phyloP scores from a whole-genome alignment of 257 asterid species.

The Nyctanthes arbortristis region DNA sequence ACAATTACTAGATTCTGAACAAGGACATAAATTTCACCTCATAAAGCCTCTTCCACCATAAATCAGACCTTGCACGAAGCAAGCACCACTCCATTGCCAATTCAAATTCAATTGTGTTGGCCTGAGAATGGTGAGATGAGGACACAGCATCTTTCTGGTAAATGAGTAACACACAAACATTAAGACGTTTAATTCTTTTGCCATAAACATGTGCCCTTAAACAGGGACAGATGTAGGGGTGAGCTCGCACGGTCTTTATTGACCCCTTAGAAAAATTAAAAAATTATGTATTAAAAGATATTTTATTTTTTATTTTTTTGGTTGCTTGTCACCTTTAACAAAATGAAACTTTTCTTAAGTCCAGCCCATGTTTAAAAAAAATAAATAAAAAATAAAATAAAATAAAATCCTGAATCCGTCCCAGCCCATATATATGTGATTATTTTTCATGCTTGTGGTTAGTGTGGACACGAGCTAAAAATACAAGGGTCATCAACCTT shows the following conservation, averaged over 20 bases:
- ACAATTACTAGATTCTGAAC: slow-evolving; percentile 20
- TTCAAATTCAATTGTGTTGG: slow-evolving; percentile 78
- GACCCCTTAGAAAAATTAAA: too few relatives aligned
- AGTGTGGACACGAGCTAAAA: neutral
- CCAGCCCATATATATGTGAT: neutral
- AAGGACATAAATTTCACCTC: slow-evolving; percentile 41
- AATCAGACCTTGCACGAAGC: slow-evolving; percentile 53
- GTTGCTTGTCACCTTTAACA: too few relatives aligned
- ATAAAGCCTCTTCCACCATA: slow-evolving; percentile 61
- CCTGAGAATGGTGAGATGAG: slow-evolving; percentile 87
- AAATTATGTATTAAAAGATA: too few relatives aligned
- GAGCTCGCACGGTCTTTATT: too few relatives aligned
- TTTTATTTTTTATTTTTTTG: too few relatives aligned
- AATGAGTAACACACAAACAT: slow-evolving; percentile 9
- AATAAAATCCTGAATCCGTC: too few relatives aligned
- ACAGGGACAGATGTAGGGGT: too few relatives aligned
- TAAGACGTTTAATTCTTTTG: neutral
- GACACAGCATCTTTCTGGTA: slow-evolving; percentile 73
- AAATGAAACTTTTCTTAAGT: too few relatives aligned
- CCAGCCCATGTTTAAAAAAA: too few relatives aligned
- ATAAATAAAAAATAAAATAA: too few relatives aligned
- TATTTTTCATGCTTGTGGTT: neutral
- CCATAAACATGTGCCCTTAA: neutral
- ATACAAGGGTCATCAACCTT: neutral
- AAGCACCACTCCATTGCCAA: slow-evolving; percentile 83